phyloP scores from a whole-genome alignment of 2,329 filamentous ascomycete species.

The Cladophialophora chaetospira region DNA sequence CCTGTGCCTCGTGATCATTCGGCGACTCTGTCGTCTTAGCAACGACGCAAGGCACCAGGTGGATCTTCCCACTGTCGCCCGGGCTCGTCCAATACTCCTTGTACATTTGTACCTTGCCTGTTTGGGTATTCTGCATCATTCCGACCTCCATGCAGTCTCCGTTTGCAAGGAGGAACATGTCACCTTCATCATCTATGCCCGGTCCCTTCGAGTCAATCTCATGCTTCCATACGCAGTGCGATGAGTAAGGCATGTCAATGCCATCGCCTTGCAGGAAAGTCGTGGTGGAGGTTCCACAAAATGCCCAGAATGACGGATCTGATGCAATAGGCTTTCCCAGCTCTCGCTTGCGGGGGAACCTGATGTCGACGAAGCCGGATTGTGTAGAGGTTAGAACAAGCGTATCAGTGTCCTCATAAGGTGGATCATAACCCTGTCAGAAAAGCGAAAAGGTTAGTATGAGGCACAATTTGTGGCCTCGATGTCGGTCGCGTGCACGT shows the following conservation, averaged over 20 bases:
- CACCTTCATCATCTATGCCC: constrained; percentile 31
- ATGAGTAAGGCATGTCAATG: constrained; percentile 25
- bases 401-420: constrained; percentile 32
- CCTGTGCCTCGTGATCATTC: neutral
- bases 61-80: constrained; percentile 46
- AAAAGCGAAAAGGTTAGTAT: neutral
- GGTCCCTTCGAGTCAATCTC: constrained; percentile 30
- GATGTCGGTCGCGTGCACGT: neutral
- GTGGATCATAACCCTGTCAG: constrained; percentile 25
- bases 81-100: constrained; percentile 33
- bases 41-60: constrained; percentile 35
- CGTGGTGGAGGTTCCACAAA: constrained; percentile 24
- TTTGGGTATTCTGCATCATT: constrained; percentile 29
- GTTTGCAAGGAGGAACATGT: constrained; percentile 32
- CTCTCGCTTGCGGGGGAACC: constrained; percentile 25
- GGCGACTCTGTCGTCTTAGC: constrained; percentile 14
- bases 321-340: constrained; percentile 4
- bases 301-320: constrained; percentile 32
- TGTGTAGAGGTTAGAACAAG: constrained; percentile 30
- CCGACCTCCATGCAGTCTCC: constrained; percentile 33
- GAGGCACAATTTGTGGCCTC: neutral
- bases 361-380: constrained; percentile 31
- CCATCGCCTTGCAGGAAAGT: constrained; percentile 19
- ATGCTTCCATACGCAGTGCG: constrained; percentile 30
- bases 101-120: constrained; percentile 29